phyloP scores from a whole-genome alignment of 1,284 basidiomycete species.

The Mycosarcoma mackinlayi region DNA sequence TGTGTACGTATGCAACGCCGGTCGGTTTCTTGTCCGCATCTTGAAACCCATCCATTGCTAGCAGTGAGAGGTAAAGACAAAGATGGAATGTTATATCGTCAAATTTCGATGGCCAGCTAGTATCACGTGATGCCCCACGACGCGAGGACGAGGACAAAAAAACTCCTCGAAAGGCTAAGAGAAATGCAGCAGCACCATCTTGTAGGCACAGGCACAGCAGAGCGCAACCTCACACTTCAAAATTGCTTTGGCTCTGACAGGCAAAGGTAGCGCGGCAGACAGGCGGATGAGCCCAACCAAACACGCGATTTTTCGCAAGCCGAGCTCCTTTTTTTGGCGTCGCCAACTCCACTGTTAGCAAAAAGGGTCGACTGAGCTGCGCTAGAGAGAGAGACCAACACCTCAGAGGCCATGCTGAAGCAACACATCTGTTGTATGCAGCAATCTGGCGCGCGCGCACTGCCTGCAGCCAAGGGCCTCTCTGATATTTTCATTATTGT shows the following conservation, averaged over 20 bases:
- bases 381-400: no score
- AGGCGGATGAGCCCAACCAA: not conserved
- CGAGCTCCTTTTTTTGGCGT: not conserved
- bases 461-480: no score
- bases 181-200: slow-evolving; percentile 13
- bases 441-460: slow-evolving; percentile 1
- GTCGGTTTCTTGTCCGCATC: no score
- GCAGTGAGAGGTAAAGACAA: no score
- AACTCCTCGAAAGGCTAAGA: not conserved
- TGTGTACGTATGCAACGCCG: no score
- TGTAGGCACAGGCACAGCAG: no score
- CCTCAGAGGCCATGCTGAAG: not conserved
- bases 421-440: no score
- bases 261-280: not conserved
- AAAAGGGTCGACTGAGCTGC: not conserved
- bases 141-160: slow-evolving; percentile 44
- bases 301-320: not conserved
- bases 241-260: not conserved
- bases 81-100: no score
- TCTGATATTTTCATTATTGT: not conserved
- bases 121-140: slow-evolving; percentile 40
- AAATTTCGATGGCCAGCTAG: no score
- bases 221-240: not conserved
- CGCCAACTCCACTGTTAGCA: not conserved
- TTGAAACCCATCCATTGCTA: no score